Evolutionary conservation across 495 filamentous ascomycete species (phyloP).

Genomic region (Hypoxylon perforatum): DNA sequence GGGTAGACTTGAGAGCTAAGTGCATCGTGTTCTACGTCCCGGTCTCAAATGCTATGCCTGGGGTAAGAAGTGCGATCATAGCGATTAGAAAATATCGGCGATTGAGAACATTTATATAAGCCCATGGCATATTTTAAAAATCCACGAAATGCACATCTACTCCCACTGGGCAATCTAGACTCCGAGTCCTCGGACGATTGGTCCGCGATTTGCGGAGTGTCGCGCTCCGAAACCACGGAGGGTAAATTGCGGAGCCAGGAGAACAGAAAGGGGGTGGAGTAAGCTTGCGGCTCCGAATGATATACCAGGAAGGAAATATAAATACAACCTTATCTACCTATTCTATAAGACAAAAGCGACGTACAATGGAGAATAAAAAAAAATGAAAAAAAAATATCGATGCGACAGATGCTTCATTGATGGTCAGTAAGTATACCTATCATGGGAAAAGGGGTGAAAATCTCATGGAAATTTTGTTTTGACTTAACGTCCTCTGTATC

Average conservation of each 20-base stretch:
- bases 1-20: neutral
- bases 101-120: neutral
- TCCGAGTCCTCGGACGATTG: constrained; percentile 6
- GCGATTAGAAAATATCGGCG: neutral
- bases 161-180: constrained; percentile 5
- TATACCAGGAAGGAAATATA: too few species aligned
- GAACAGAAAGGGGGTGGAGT: constrained; percentile 7
- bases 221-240: constrained; percentile 16
- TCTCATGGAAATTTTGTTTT: too few species aligned
- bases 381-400: too few species aligned
- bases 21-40: constrained; percentile 14
- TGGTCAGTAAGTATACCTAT: too few species aligned
- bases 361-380: too few species aligned
- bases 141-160: neutral
- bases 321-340: too few species aligned
- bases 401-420: too few species aligned
- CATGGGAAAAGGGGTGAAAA: too few species aligned
- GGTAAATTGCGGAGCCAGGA: constrained; percentile 17
- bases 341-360: too few species aligned
- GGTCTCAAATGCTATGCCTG: neutral
- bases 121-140: neutral
- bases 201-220: constrained; percentile 27
- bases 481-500: too few species aligned
- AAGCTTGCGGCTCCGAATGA: neutral
- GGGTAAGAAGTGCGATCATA: neutral